Percentiles rank a stretch among this genome's conserved stretches.
These are phyloP conservation scores for Rhamnella rubrinervis DNA, from an alignment of 331 rosid species.

Conservation along the genomic window DNA sequence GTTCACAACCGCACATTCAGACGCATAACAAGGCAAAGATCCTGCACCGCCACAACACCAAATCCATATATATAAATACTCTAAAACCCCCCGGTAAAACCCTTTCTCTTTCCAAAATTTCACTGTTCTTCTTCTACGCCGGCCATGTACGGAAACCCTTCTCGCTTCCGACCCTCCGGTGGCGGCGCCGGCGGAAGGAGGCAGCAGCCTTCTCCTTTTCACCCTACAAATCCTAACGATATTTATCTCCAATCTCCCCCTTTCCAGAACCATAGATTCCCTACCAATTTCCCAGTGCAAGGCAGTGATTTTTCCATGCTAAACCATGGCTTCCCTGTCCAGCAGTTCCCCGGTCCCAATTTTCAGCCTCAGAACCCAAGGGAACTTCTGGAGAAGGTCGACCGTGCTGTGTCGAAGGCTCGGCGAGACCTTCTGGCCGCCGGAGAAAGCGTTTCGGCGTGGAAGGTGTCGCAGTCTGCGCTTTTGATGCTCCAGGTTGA, in stretches of 20 bases:
- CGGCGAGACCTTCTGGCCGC: conserved; percentile 40
- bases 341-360: conserved; percentile 15
- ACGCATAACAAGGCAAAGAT: too few relatives aligned
- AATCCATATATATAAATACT: too few relatives aligned
- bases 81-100: background rate
- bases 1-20: too few relatives aligned
- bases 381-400: conserved; percentile 28
- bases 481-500: conserved; percentile 56
- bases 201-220: conserved; percentile 9
- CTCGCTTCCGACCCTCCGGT: conserved; percentile 28
- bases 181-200: conserved; percentile 24
- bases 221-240: background rate
- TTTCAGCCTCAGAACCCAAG: conserved; percentile 25
- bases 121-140: background rate
- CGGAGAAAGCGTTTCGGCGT: conserved; percentile 59
- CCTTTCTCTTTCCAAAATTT: background rate
- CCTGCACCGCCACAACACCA: too few relatives aligned
- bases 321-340: conserved; percentile 23
- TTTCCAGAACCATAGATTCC: background rate
- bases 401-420: conserved; percentile 49
- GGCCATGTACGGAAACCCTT: conserved; percentile 42
- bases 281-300: background rate
- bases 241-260: background rate
- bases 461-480: conserved; percentile 71
- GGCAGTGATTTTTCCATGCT: conserved; percentile 8